Evolutionary conservation across 2,329 filamentous ascomycete species (phyloP).

Genomic region (Cytospora piceae): DNA sequence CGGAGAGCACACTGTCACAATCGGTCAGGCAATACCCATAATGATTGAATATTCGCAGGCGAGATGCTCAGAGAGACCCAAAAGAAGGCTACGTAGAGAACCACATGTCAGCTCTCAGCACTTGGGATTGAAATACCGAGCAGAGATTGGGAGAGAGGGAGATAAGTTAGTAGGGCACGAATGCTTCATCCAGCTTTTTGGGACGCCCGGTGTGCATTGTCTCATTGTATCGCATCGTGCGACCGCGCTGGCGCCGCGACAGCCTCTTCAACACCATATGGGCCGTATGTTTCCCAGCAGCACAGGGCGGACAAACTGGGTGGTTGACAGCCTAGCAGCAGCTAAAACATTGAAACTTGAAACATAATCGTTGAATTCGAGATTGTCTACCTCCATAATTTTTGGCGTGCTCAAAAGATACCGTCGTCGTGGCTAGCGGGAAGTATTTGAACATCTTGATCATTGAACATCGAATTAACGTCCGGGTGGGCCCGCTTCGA

Average conservation of each 20-base stretch:
- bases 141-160: too few relatives aligned
- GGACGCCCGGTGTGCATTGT: not conserved
- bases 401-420: not conserved
- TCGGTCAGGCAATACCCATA: not conserved
- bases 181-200: not conserved
- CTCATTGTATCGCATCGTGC: not conserved
- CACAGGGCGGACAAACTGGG: not conserved
- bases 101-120: not conserved
- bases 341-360: not conserved
- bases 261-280: too few relatives aligned
- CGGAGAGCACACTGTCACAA: not conserved
- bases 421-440: too few relatives aligned
- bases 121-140: not conserved
- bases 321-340: not conserved
- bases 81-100: not conserved
- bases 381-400: too few relatives aligned
- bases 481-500: not conserved
- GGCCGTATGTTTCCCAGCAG: not conserved
- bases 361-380: too few relatives aligned
- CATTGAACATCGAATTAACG: not conserved
- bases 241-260: too few relatives aligned
- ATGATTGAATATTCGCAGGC: not conserved
- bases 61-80: too few relatives aligned
- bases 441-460: too few relatives aligned
- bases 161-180: not conserved